A percentile compares a stretch with the other conserved stretches of the same genome.
Conservation (phyloP, 177 flowering plant genomes). For the Tripterygium wilfordii region DNA sequence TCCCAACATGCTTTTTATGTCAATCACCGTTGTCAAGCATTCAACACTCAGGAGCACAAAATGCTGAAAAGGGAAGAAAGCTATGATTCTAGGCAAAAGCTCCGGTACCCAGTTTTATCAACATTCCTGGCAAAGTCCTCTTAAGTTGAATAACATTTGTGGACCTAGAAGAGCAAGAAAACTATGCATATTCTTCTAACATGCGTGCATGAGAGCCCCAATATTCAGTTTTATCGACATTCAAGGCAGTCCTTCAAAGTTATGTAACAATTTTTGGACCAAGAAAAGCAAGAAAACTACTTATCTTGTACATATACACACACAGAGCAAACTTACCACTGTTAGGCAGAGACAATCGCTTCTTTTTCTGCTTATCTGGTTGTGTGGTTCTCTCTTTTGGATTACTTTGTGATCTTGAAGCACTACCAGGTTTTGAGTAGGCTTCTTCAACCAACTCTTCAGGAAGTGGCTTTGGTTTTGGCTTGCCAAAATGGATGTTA, state of each 20-base stretch:
- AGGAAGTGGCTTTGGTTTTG: constrained; percentile 36
- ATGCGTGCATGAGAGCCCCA: neutral
- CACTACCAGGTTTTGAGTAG: constrained; percentile 32
- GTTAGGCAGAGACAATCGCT: constrained; percentile 71
- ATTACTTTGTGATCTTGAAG: constrained; percentile 70
- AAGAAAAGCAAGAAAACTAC: too few relatives aligned
- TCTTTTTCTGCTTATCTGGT: constrained; percentile 44
- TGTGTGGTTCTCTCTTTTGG: constrained; percentile 68
- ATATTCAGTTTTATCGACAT: too few relatives aligned
- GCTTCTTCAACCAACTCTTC: constrained; percentile 52
- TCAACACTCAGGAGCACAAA: too few relatives aligned
- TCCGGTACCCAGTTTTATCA: too few relatives aligned
- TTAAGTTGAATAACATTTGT: too few relatives aligned
- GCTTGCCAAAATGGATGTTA: constrained; percentile 24
- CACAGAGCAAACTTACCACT: constrained; percentile 39
- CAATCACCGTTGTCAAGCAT: too few relatives aligned
- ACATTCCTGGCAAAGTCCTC: too few relatives aligned
- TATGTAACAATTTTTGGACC: neutral
- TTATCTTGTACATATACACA: neutral
- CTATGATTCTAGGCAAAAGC: too few relatives aligned
- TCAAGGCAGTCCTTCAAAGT: neutral
- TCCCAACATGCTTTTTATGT: too few relatives aligned
- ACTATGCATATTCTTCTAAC: neutral
- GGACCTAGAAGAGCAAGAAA: constrained; percentile 1
- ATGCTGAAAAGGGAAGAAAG: too few relatives aligned